Percentiles rank a stretch among this genome's conserved stretches.
Evolutionary conservation across 2,329 filamentous ascomycete genomes (phyloP).

Genomic region (Annulohypoxylon truncatum): DNA sequence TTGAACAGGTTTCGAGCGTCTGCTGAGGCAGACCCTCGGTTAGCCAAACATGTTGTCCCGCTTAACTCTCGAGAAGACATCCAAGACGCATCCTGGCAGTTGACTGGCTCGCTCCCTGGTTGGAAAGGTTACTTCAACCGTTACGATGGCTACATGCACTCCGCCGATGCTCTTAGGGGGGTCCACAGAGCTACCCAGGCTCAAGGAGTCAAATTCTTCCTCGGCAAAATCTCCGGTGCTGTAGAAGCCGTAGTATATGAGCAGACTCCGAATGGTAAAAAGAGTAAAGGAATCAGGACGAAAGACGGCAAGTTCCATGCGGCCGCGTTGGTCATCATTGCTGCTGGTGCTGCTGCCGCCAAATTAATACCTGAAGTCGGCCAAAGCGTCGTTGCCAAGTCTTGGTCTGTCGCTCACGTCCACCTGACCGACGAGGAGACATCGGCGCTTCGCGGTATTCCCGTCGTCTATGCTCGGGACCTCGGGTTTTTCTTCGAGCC

Average conservation of each 20-base stretch:
- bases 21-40: not conserved
- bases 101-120: conserved; percentile 1
- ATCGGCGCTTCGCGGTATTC: conserved; percentile 11
- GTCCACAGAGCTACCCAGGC: conserved; percentile 3
- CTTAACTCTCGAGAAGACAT: conserved; percentile 3
- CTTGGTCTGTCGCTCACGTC: conserved; percentile 21
- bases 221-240: conserved; percentile 1
- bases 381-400: conserved; percentile 10
- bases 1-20: conserved; percentile 5
- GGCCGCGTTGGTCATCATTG: conserved; percentile 11
- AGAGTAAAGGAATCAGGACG: not conserved
- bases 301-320: not conserved
- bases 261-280: not conserved
- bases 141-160: conserved; percentile 14
- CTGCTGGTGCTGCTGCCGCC: conserved; percentile 7
- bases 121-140: conserved; percentile 20
- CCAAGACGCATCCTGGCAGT: conserved; percentile 1
- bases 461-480: conserved; percentile 22
- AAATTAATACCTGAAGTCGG: conserved; percentile 15
- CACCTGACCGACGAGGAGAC: conserved; percentile 17
- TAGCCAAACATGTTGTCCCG: not conserved
- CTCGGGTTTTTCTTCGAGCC: conserved; percentile 25
- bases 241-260: conserved; percentile 3
- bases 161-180: conserved; percentile 7
- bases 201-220: conserved; percentile 15